These are phyloP conservation scores for Mucuna pruriens DNA, from an alignment of 306 rosid species.

Conservation along the genomic window DNA sequence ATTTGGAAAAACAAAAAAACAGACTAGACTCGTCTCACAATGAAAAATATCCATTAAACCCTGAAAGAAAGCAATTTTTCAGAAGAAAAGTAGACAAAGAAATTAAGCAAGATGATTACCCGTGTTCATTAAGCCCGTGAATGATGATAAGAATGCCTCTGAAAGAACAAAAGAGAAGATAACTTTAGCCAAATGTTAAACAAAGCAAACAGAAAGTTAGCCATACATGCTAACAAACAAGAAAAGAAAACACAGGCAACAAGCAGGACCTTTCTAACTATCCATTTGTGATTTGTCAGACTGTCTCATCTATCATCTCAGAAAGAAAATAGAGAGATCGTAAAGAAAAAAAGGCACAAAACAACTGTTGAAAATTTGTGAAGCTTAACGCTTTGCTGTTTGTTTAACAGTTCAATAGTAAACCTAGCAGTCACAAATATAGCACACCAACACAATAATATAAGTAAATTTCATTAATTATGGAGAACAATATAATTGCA, in stretches of 20 bases:
- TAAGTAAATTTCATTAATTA: not conserved
- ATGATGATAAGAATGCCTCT: constrained; percentile 91
- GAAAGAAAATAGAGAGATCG: not conserved
- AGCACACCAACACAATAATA: not conserved
- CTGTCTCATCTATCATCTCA: not conserved
- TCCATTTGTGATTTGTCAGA: constrained; percentile 15
- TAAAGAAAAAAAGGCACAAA: constrained; percentile 1
- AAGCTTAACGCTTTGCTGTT: not conserved
- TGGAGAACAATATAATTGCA: not conserved
- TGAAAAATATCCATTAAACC: not conserved
- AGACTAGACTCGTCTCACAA: not conserved
- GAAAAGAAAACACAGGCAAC: not conserved
- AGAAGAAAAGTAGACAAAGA: not conserved
- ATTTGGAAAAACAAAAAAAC: not conserved
- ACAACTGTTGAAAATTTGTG: not conserved
- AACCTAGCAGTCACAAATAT: not conserved
- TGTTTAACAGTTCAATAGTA: constrained; percentile 1
- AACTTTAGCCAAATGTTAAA: constrained; percentile 28
- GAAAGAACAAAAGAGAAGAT: constrained; percentile 41
- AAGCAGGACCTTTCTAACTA: not conserved
- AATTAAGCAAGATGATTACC: constrained; percentile 55
- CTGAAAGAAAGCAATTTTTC: not conserved
- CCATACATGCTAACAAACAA: constrained; percentile 3
- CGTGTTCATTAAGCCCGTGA: constrained; percentile 97
- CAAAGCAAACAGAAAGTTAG: constrained; percentile 13